phyloP scores from a whole-genome alignment of 805 yeast species.

The Candida nemodendra region DNA sequence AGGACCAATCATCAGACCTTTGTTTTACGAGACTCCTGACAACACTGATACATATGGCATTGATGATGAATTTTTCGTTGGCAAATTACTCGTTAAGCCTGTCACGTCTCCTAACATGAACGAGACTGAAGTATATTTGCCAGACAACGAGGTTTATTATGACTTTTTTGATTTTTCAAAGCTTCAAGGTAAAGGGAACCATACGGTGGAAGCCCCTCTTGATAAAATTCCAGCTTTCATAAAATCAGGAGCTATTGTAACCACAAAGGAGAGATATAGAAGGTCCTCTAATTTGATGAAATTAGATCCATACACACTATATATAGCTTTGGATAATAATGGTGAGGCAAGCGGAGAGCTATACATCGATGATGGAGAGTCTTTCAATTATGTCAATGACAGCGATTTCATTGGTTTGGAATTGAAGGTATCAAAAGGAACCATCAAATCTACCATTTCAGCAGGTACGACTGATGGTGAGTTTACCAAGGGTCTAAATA shows the following conservation, averaged over 20 bases:
- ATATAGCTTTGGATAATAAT: slow-evolving; percentile 51
- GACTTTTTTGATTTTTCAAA: slow-evolving; percentile 43
- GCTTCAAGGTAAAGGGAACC: slow-evolving; percentile 39
- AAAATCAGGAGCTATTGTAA: slow-evolving; percentile 75
- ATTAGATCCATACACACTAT: slow-evolving; percentile 76
- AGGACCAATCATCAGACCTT: slow-evolving; percentile 67
- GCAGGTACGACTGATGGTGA: slow-evolving; percentile 21
- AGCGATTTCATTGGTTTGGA: slow-evolving; percentile 50
- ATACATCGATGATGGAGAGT: slow-evolving; percentile 84
- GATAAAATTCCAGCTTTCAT: slow-evolving; percentile 67
- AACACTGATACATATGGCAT: slow-evolving; percentile 49
- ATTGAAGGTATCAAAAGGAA: slow-evolving; percentile 38
- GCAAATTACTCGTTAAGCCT: slow-evolving; percentile 75
- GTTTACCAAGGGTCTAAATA: slow-evolving; percentile 27
- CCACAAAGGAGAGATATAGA: slow-evolving; percentile 70
- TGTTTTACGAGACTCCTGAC: slow-evolving; percentile 56
- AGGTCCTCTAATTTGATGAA: slow-evolving; percentile 75
- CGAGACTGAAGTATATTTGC: slow-evolving; percentile 46
- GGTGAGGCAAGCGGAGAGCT: slow-evolving; percentile 50
- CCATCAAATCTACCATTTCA: slow-evolving; percentile 28
- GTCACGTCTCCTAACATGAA: slow-evolving; percentile 55
- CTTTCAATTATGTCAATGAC: slow-evolving; percentile 49
- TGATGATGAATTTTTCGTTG: slow-evolving; percentile 84
- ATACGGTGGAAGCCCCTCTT: slow-evolving; percentile 44
- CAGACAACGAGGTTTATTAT: slow-evolving; percentile 56